Evolutionary conservation across 164 flowering plant species (phyloP), one percentile per base, ranked within the genome.

Genomic region (Protea cynaroides): DNA sequence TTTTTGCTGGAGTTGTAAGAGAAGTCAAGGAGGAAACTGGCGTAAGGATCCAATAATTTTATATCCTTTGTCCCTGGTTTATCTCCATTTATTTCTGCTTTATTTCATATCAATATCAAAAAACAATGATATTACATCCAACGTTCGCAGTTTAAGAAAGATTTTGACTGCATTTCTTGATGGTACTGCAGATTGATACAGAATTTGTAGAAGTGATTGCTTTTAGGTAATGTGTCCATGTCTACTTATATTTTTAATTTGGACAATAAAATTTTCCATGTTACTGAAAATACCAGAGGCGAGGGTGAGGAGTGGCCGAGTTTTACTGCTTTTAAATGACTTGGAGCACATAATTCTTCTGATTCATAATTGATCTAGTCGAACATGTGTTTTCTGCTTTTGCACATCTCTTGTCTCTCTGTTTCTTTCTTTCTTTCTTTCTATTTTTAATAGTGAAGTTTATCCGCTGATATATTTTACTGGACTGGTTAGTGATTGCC

Each of bases 11-110:
- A 67, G 98, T 81, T 51, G 82, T 90, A 24, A 78, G 96, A 79
- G 98, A 92, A 84, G 89, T 92, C 46, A 81, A 86, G 72, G 98
- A 92, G 66, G 98, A 92, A 83, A 92, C 96, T 17, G 97, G 97
- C 62, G 98, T 90, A 85, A 78, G 92, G 59, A 65, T 49, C 62
- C n/a, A 60, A 29, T 29, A 55, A 29, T 52, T 44, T 47, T 55
- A 22, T 19, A 4, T 43, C 46, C 7, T 25, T 50, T 21, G 13
- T 57, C 25, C 14, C 21, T 8, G 18, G n/a, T 15, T 36, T 56
- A 36, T 25, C 17, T 17, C 10, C 19, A 25, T 24, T 43, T 46
- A 47, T 62, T 53, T 49, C n/a, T 17, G n/a, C 43, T 23, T 25
- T 22, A 34, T 10, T 53, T 37, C 25, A 25, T 18, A 18, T 36